Percentiles rank a stretch among this genome's conserved stretches.
phyloP scores from a whole-genome alignment of 805 yeast species.

The Candida broadrunensis region DNA sequence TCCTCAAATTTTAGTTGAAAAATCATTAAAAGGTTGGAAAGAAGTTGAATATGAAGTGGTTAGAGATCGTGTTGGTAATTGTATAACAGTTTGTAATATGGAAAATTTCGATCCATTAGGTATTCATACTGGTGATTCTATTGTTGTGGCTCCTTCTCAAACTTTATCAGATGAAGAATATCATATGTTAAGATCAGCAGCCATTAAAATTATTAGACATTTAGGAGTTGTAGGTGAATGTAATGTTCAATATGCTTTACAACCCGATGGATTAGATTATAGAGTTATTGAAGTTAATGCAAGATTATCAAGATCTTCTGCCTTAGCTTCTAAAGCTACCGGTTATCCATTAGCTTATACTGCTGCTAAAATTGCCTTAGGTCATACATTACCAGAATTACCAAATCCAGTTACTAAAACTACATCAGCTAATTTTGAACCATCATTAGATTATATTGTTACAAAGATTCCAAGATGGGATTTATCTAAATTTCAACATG shows the following conservation, averaged over 20 bases:
- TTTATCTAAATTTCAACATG: conserved; percentile 91
- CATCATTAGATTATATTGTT: conserved; percentile 93
- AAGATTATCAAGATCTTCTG: conserved; percentile 93
- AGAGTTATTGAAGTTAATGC: conserved; percentile 98
- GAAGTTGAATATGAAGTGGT: conserved; percentile 99
- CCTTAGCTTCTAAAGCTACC: conserved; percentile 97
- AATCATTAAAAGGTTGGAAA: conserved; percentile 98
- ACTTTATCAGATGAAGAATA: conserved; percentile 95
- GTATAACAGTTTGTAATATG: conserved; percentile 99
- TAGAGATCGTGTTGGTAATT: conserved; percentile 92
- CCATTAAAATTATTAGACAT: conserved; percentile 95
- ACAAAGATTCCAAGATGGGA: conserved; percentile 99
- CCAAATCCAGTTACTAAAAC: conserved; percentile 96
- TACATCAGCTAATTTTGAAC: conserved; percentile 95
- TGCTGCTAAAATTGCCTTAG: conserved; percentile 95
- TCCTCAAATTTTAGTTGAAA: conserved; percentile 95
- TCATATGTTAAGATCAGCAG: conserved; percentile 97
- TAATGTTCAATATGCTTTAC: conserved; percentile 94
- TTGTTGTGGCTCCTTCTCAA: conserved; percentile 98
- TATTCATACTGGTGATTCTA: conserved; percentile 98
- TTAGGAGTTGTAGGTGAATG: conserved; percentile 99
- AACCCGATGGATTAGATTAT: conserved; percentile 93
- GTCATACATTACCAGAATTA: conserved; percentile 90
- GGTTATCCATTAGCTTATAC: conserved; percentile 98
- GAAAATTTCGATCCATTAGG: conserved; percentile 98